Conservation (phyloP, 805 yeast genomes). For the Cyberlindnera meyerae region DNA sequence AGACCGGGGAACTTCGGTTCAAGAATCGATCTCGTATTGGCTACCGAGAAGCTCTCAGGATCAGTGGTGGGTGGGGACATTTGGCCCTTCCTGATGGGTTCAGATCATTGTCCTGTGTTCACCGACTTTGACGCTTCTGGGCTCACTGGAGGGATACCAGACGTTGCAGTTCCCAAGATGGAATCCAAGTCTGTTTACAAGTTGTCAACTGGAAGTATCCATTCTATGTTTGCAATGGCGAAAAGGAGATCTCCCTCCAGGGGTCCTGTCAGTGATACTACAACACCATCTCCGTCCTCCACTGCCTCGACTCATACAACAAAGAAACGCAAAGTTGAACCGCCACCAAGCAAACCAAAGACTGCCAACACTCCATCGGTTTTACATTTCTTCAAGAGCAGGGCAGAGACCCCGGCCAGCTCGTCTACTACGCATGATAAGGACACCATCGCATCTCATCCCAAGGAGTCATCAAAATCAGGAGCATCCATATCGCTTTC, state of each 20-base stretch:
- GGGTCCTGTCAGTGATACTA: no score
- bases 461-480: neutral
- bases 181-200: slow-evolving; percentile 52
- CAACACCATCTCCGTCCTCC: slow-evolving; percentile 3
- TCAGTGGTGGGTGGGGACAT: slow-evolving; percentile 40
- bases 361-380: slow-evolving; percentile 8
- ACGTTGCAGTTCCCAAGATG: slow-evolving; percentile 32
- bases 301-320: neutral
- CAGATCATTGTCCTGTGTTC: slow-evolving; percentile 92
- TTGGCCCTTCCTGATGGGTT: slow-evolving; percentile 71
- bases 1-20: slow-evolving; percentile 85
- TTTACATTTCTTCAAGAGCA: slow-evolving; percentile 13
- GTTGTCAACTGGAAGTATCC: slow-evolving; percentile 30
- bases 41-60: slow-evolving; percentile 35
- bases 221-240: slow-evolving; percentile 31
- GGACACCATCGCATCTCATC: neutral
- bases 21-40: slow-evolving; percentile 73
- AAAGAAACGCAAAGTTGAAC: no score
- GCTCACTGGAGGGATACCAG: slow-evolving; percentile 4
- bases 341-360: no score
- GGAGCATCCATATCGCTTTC: slow-evolving; percentile 5
- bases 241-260: slow-evolving; percentile 14
- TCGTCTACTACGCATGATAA: neutral
- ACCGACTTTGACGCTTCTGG: slow-evolving; percentile 48
- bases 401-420: neutral